These are phyloP conservation scores for Phyllosticta citribraziliensis DNA, from an alignment of 2,329 filamentous ascomycete species.

Conservation along the genomic window DNA sequence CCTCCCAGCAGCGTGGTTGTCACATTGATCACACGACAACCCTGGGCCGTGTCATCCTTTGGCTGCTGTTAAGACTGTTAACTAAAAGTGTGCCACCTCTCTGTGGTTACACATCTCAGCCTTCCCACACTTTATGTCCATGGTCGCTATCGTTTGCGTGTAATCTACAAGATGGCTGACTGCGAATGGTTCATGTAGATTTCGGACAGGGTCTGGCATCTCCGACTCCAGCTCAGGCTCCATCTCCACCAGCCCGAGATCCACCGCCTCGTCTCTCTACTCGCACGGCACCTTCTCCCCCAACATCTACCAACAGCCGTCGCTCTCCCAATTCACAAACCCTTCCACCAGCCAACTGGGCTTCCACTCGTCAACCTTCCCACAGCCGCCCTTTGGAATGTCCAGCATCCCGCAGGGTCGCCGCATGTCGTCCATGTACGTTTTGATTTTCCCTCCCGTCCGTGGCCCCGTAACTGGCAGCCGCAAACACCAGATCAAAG, in stretches of 20 bases:
- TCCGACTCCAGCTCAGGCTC: slow-evolving; percentile 48
- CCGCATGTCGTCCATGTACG: slow-evolving; percentile 36
- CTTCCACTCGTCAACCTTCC: slow-evolving; percentile 23
- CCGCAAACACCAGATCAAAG: slow-evolving; percentile 6
- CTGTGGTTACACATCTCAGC: slow-evolving; percentile 27
- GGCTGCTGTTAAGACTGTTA: slow-evolving; percentile 26
- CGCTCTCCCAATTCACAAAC: slow-evolving; percentile 27
- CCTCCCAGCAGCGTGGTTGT: slow-evolving; percentile 30
- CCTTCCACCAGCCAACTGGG: slow-evolving; percentile 20
- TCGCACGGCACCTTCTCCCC: slow-evolving; percentile 22
- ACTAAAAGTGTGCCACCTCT: slow-evolving; percentile 29
- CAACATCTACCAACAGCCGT: slow-evolving; percentile 24
- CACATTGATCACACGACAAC: slow-evolving; percentile 37
- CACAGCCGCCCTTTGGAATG: slow-evolving; percentile 25
- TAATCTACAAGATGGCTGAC: slow-evolving; percentile 9
- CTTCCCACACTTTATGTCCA: slow-evolving; percentile 10
- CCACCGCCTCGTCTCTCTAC: slow-evolving; percentile 40
- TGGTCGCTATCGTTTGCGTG: slow-evolving; percentile 7
- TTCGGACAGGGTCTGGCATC: slow-evolving; percentile 26
- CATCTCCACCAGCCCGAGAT: slow-evolving; percentile 42
- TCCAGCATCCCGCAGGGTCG: slow-evolving; percentile 10
- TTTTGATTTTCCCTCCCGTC: slow-evolving; percentile 15
- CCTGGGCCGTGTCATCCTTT: slow-evolving; percentile 24
- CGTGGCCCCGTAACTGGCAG: slow-evolving; percentile 1
- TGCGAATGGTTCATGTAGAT: slow-evolving; percentile 4